Percentiles rank a stretch among this genome's conserved stretches.
Conservation (phyloP, 2,329 filamentous ascomycete genomes). For the Fusarium xylarioides region DNA sequence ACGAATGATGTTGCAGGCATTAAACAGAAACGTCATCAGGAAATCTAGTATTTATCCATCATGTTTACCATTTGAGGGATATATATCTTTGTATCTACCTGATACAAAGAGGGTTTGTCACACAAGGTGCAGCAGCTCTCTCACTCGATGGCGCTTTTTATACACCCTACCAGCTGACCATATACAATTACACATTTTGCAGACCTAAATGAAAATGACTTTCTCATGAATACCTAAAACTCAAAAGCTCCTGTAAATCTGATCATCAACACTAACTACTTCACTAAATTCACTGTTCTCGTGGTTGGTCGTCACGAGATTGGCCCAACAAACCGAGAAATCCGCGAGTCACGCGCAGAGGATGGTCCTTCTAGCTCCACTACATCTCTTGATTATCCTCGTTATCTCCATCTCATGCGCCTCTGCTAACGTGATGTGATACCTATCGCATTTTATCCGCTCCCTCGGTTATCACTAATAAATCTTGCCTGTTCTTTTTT, state of each 20-base stretch:
- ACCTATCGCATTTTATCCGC: slow-evolving; percentile 8
- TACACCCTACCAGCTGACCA: not conserved
- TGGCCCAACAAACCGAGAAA: not conserved
- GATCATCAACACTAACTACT: not conserved
- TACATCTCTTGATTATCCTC: slow-evolving; percentile 3
- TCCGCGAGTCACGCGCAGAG: slow-evolving; percentile 21
- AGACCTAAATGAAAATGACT: not conserved
- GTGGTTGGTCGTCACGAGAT: slow-evolving; percentile 23
- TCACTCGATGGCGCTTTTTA: not conserved
- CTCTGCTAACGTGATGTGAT: slow-evolving; percentile 25
- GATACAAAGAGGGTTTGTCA: not conserved
- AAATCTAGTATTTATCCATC: not conserved
- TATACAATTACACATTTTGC: not conserved
- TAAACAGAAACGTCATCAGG: not conserved
- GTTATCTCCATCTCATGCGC: slow-evolving; percentile 12
- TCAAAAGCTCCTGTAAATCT: not conserved
- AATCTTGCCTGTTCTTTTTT: not conserved
- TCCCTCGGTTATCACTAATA: slow-evolving; percentile 5
- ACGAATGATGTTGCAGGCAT: not conserved
- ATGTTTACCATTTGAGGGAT: not conserved
- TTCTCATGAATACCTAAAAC: not conserved
- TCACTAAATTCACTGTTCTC: not conserved
- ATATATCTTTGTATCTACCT: not conserved
- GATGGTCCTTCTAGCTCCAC: slow-evolving; percentile 14
- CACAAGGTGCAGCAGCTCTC: not conserved